Conservation (phyloP, 495 filamentous ascomycete species). For the Aspergillus sparsus region DNA sequence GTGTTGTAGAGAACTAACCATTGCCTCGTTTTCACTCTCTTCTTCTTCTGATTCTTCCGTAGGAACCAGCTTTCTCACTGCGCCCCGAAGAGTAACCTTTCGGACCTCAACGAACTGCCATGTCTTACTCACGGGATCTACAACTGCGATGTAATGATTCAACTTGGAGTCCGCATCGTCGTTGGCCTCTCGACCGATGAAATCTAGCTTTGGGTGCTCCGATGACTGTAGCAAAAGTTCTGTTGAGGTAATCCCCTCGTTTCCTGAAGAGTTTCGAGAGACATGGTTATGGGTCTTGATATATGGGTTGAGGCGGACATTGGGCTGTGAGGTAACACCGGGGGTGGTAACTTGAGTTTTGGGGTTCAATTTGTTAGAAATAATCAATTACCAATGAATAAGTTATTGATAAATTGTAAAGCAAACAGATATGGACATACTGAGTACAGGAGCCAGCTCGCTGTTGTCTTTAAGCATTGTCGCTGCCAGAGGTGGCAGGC, state of each 20-base stretch:
- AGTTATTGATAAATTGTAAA: not conserved
- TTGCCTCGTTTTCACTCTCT: constrained; percentile 44
- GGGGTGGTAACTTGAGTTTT: constrained; percentile 61
- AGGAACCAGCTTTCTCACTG: constrained; percentile 55
- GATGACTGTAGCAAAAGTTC: constrained; percentile 81
- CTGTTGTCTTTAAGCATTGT: constrained; percentile 59
- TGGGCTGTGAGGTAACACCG: constrained; percentile 59
- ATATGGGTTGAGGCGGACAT: constrained; percentile 64
- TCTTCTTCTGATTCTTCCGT: constrained; percentile 43
- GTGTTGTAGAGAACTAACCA: constrained; percentile 27
- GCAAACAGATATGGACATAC: constrained; percentile 38
- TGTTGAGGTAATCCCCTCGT: constrained; percentile 44
- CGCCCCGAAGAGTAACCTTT: constrained; percentile 69
- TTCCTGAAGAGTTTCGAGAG: constrained; percentile 38
- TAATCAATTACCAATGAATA: not conserved
- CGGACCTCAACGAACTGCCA: constrained; percentile 75
- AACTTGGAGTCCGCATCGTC: constrained; percentile 64
- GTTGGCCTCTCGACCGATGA: constrained; percentile 72
- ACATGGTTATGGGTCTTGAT: constrained; percentile 51
- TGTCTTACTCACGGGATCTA: constrained; percentile 69
- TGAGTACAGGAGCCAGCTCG: constrained; percentile 65
- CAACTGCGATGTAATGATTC: constrained; percentile 86
- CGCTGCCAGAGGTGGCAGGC: constrained; percentile 50
- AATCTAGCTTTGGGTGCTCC: constrained; percentile 75
- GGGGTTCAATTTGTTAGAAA: not conserved